These are phyloP conservation scores for Mycosphaerelloides madeirae DNA, from an alignment of 2,329 filamentous ascomycete species.

Conservation along the genomic window DNA sequence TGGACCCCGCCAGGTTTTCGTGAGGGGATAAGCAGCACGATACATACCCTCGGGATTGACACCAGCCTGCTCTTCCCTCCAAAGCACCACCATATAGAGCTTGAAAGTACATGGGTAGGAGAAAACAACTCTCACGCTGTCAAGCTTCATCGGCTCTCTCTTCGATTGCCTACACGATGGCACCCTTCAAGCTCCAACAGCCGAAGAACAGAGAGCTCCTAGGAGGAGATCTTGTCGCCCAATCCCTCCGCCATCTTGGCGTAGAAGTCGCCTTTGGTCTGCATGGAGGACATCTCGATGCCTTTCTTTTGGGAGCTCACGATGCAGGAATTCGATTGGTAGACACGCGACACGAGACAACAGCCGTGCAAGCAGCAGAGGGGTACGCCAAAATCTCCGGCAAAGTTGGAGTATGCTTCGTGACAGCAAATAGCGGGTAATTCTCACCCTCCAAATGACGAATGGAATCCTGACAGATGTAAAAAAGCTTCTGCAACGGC, in stretches of 20 bases:
- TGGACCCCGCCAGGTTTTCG: neutral
- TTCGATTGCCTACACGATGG: constrained; percentile 8
- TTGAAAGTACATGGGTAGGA: neutral
- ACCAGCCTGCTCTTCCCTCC: neutral
- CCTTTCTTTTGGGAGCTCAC: constrained; percentile 44
- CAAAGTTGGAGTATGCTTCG: constrained; percentile 44
- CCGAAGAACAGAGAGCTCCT: constrained; percentile 39
- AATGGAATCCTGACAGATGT: constrained; percentile 1
- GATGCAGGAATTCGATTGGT: constrained; percentile 40
- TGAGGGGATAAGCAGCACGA: neutral
- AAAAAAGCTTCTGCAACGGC: constrained; percentile 41
- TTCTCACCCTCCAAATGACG: constrained; percentile 11
- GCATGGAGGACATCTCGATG: constrained; percentile 47
- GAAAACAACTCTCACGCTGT: neutral
- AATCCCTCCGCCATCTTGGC: constrained; percentile 40
- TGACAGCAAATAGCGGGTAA: constrained; percentile 47
- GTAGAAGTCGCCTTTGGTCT: constrained; percentile 44
- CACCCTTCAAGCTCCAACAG: constrained; percentile 25
- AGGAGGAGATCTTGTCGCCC: constrained; percentile 45
- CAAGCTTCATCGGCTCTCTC: neutral
- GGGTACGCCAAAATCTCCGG: constrained; percentile 43
- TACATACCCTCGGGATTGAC: neutral
- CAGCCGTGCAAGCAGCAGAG: constrained; percentile 46
- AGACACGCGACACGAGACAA: constrained; percentile 46
- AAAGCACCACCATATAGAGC: neutral